Conservation (phyloP, 2,329 filamentous ascomycete species). For the Ascochyta koolunga region DNA sequence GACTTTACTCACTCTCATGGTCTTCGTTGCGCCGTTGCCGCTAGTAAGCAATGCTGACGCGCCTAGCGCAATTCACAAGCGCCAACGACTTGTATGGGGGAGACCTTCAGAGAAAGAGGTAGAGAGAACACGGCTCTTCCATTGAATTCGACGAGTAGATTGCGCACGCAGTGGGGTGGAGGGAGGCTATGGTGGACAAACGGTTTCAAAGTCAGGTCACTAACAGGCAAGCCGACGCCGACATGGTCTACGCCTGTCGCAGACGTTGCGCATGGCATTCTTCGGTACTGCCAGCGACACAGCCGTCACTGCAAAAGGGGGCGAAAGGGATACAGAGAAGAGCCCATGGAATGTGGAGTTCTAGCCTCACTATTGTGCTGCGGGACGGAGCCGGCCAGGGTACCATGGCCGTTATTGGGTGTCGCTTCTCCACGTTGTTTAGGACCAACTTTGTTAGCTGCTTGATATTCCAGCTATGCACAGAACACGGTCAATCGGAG, state of each 20-base stretch:
- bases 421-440: constrained; percentile 46
- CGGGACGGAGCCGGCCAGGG: constrained; percentile 30
- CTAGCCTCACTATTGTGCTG: constrained; percentile 42
- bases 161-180: constrained; percentile 37
- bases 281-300: constrained; percentile 21
- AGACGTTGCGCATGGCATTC: constrained; percentile 26
- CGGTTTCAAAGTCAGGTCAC: constrained; percentile 33
- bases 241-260: constrained; percentile 4
- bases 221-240: constrained; percentile 24
- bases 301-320: constrained; percentile 28
- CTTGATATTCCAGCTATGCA: constrained; percentile 25
- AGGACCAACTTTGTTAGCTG: constrained; percentile 27
- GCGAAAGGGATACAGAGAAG: constrained; percentile 36
- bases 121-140: not conserved
- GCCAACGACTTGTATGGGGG: constrained; percentile 4
- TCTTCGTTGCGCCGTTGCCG: constrained; percentile 37
- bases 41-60: constrained; percentile 18
- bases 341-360: constrained; percentile 33
- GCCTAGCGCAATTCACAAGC: constrained; percentile 19
- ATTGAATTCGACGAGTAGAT: constrained; percentile 17
- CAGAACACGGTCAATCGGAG: constrained; percentile 16
- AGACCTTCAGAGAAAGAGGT: not conserved
- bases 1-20: constrained; percentile 46
- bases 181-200: constrained; percentile 23
- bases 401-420: constrained; percentile 20